Conservation (phyloP, 768 basidiomycete genomes). For the Xerocomellus chrysenteron region DNA sequence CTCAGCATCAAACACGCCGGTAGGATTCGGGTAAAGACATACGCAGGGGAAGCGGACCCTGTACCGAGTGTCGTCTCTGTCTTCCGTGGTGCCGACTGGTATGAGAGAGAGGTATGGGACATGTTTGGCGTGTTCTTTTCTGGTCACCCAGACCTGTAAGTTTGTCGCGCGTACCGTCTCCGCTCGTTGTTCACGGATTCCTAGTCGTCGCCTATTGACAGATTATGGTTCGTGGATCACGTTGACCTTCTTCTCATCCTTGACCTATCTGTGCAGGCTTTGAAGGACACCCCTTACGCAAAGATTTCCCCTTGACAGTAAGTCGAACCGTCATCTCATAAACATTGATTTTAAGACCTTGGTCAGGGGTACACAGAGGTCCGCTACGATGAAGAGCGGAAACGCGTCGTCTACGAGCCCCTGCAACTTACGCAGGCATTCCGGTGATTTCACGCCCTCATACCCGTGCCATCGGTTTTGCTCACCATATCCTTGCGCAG, state of each 20-base stretch:
- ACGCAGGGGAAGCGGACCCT: slow-evolving; percentile 88
- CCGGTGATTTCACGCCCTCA: slow-evolving; percentile 52
- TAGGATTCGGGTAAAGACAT: slow-evolving; percentile 95
- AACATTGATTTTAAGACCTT: neutral
- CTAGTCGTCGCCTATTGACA: slow-evolving; percentile 91
- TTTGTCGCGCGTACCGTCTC: slow-evolving; percentile 19
- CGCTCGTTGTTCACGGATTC: slow-evolving; percentile 12
- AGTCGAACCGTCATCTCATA: slow-evolving; percentile 23
- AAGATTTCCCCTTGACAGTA: slow-evolving; percentile 97
- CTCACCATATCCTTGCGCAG: slow-evolving; percentile 38
- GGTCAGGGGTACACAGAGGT: slow-evolving; percentile 95
- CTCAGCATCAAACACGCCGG: slow-evolving; percentile 77
- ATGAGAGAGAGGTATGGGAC: slow-evolving; percentile 98
- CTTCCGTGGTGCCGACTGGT: slow-evolving; percentile 96
- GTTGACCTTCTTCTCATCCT: neutral
- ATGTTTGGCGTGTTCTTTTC: slow-evolving; percentile 96
- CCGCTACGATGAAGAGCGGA: slow-evolving; percentile 96
- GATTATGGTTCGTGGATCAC: slow-evolving; percentile 73
- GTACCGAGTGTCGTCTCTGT: slow-evolving; percentile 80
- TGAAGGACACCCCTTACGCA: slow-evolving; percentile 95
- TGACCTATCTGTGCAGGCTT: slow-evolving; percentile 54
- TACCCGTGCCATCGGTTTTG: neutral
- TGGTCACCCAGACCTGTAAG: slow-evolving; percentile 93
- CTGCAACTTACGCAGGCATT: slow-evolving; percentile 97
- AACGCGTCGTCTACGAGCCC: slow-evolving; percentile 97